A percentile compares a stretch with the other conserved stretches of the same genome.
These are phyloP conservation scores for Ichthyophonus hoferi DNA, from an alignment of 208 protist species.

Conservation along the genomic window DNA sequence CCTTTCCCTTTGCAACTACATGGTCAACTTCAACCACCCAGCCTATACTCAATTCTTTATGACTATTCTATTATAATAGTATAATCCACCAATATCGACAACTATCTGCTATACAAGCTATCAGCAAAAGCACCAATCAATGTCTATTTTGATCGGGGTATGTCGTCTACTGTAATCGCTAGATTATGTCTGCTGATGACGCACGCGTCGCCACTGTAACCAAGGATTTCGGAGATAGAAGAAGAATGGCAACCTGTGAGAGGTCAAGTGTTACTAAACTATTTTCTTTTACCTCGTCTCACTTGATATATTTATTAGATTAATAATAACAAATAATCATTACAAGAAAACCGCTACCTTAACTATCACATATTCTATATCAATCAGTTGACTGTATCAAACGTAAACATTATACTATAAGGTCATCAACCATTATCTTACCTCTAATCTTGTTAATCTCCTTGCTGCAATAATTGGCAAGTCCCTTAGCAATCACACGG, in stretches of 20 bases:
- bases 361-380: background rate
- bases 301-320: too few species aligned
- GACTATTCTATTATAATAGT: too few species aligned
- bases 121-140: too few species aligned
- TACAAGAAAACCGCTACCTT: background rate
- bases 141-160: too few species aligned
- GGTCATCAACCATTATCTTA: background rate
- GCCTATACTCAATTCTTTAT: too few species aligned
- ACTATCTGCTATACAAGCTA: too few species aligned
- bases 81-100: too few species aligned
- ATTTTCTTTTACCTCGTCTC: too few species aligned
- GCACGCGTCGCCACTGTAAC: background rate
- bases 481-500: background rate
- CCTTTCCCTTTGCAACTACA: too few species aligned
- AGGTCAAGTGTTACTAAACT: background rate
- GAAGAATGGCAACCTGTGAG: background rate
- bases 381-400: background rate
- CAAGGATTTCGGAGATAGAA: background rate
- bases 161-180: background rate
- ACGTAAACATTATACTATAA: background rate
- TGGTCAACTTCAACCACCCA: too few species aligned
- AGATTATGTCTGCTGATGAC: background rate
- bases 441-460: conserved; percentile 24
- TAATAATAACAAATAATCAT: too few species aligned
- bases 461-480: conserved; percentile 12